Conservation (phyloP, 2,329 filamentous ascomycete species). For the Diplodia scrobiculata region DNA sequence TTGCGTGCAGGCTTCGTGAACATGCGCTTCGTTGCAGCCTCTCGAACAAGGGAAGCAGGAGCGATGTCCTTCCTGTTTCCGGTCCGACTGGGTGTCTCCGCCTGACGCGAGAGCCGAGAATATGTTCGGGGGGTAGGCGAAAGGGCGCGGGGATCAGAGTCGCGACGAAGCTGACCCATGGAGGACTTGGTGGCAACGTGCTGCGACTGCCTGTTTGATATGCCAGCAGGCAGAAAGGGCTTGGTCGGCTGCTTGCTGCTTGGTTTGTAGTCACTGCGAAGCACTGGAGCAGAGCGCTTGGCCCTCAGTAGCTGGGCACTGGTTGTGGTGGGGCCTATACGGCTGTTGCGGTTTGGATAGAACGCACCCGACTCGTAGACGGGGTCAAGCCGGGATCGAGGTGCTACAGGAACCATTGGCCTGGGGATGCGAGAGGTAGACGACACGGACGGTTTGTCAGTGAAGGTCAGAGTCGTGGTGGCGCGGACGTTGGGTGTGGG, state of each 20-base stretch:
- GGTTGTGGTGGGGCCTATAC: constrained; percentile 55
- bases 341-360: constrained; percentile 65
- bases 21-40: constrained; percentile 65
- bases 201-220: constrained; percentile 72
- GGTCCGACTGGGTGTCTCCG: constrained; percentile 54
- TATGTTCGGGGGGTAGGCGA: constrained; percentile 52
- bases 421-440: constrained; percentile 74
- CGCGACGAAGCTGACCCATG: constrained; percentile 74
- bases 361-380: constrained; percentile 87
- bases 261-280: constrained; percentile 53
- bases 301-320: constrained; percentile 59
- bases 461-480: constrained; percentile 86
- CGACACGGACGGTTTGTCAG: constrained; percentile 61
- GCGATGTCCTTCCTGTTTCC: constrained; percentile 50
- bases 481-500: constrained; percentile 71
- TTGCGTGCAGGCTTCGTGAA: constrained; percentile 71
- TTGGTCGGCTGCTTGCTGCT: constrained; percentile 61
- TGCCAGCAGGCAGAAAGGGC: constrained; percentile 79
- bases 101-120: constrained; percentile 52
- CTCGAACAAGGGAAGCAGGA: constrained; percentile 53
- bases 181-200: constrained; percentile 72
- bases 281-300: constrained; percentile 63
- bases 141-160: constrained; percentile 67
- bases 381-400: constrained; percentile 71
- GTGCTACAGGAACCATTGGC: constrained; percentile 59